Evolutionary conservation across 108 stramenopile species (phyloP), one percentile per base, ranked within the genome.

Genomic region (Epithemia pelagica): DNA sequence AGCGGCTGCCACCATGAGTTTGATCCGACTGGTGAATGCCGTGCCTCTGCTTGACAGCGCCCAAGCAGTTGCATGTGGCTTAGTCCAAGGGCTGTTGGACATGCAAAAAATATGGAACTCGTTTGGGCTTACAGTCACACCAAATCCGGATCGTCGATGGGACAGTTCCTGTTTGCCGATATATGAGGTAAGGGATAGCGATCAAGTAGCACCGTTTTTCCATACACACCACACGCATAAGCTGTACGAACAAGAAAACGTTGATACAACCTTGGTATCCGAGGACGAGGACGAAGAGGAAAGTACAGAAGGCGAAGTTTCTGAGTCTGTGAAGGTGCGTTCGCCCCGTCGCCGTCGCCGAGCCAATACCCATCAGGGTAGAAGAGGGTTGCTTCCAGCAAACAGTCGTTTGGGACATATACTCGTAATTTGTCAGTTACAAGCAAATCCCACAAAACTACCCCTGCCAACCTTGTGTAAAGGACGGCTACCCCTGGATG

Each of bases 391-490:
- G 33, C 69, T 80, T 53, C 89, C 92, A 22, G 88, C 87, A 0
- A 67, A 79, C 56, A 69, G 81, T 31, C 87, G 92, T 29, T 73
- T 94, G 18, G 88, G 88, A 25, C 74, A 80, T 23, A 72, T 87
- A 31, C 64, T 90, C 18, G 73, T 89, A 28, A 58, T 94, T 32
- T 76, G 88, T 20, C 84, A 89, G 32, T 82, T 94, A 58, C 68
- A 69, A 58, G 92, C 89, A 22, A 73, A 85, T 33, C 89, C 87
- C 58, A 75, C 86, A 32, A 61, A 66, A 20, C 71, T 94, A 58
- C 88, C 89, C 31, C 82, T 94, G 57, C 92, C 92, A 32, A 87
- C 92, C 18, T 71, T 94, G 8, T 90, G 87, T 10, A 94, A 92
- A 80, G 88, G 92, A 21, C 64, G 92, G 10, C 86, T 94, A 30